A percentile compares a stretch with the other conserved stretches of the same genome.
These are phyloP conservation scores for Peterozyma toletana DNA, from an alignment of 805 yeast species.

Conservation along the genomic window DNA sequence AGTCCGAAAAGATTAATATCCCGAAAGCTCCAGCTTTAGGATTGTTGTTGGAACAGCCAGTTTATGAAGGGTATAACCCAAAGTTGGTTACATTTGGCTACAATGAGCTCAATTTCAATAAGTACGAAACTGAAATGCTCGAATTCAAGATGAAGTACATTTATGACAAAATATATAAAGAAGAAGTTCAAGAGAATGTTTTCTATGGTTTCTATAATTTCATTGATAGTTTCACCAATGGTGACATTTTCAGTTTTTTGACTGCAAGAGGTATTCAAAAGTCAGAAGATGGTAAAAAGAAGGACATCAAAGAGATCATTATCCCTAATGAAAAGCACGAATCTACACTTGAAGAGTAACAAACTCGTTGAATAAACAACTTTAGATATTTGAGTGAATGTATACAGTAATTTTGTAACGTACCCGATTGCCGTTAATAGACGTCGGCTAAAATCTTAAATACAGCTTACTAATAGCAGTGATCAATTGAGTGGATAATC, in stretches of 20 bases:
- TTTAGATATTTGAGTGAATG: too few relatives aligned
- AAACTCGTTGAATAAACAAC: too few relatives aligned
- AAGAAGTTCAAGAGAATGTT: conserved; percentile 81
- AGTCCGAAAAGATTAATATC: conserved; percentile 68
- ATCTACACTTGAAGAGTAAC: conserved; percentile 6
- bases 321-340: conserved; percentile 14
- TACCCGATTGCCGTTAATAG: too few relatives aligned
- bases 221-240: conserved; percentile 71
- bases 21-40: conserved; percentile 99
- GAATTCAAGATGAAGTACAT: conserved; percentile 82
- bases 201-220: conserved; percentile 89
- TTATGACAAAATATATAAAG: conserved; percentile 87
- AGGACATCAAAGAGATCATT: conserved; percentile 13
- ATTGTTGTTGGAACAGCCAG: conserved; percentile 82
- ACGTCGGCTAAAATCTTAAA: too few relatives aligned
- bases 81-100: conserved; percentile 71
- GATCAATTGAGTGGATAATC: too few relatives aligned
- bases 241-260: conserved; percentile 52
- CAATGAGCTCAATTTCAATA: conserved; percentile 61
- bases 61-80: conserved; percentile 77
- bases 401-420: too few relatives aligned
- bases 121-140: conserved; percentile 65
- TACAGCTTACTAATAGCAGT: too few relatives aligned
- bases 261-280: conserved; percentile 37
- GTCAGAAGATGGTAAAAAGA: conserved; percentile 13